Evolutionary conservation across 768 basidiomycete genomes (phyloP).

Genomic region (Rhodocollybia butyracea): DNA sequence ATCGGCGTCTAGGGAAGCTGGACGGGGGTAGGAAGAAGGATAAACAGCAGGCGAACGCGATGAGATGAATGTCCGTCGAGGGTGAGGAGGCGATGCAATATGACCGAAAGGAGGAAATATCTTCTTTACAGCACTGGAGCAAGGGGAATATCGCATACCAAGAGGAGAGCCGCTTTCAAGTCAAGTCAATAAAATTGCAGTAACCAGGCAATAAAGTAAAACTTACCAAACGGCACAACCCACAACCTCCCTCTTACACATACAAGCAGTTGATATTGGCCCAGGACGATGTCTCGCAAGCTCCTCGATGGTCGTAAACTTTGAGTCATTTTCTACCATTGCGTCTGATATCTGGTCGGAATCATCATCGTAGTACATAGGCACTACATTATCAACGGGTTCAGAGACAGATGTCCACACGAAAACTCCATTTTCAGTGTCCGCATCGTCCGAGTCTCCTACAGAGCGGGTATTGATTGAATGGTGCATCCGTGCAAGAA

Average conservation of each 20-base stretch:
- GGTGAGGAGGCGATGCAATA: background rate
- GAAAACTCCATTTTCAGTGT: conserved; percentile 10
- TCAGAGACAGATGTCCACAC: conserved; percentile 58
- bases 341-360: conserved; percentile 34
- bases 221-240: conserved; percentile 60
- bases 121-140: conserved; percentile 40
- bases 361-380: conserved; percentile 57
- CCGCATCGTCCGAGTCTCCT: background rate
- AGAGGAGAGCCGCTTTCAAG: conserved; percentile 55
- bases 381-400: conserved; percentile 50
- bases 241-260: conserved; percentile 65
- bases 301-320: background rate
- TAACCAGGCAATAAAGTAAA: background rate
- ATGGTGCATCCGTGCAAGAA: background rate
- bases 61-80: background rate
- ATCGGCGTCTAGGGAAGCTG: background rate
- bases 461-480: too few species aligned
- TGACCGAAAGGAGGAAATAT: background rate
- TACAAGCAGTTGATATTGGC: conserved; percentile 46
- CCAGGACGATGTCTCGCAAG: background rate
- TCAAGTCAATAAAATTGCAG: conserved; percentile 9
- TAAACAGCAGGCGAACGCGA: background rate
- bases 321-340: conserved; percentile 24
- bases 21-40: background rate
- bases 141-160: conserved; percentile 60